Evolutionary conservation across 129 eudicot genomes (phyloP).

Genomic region (Centaurea solstitialis): DNA sequence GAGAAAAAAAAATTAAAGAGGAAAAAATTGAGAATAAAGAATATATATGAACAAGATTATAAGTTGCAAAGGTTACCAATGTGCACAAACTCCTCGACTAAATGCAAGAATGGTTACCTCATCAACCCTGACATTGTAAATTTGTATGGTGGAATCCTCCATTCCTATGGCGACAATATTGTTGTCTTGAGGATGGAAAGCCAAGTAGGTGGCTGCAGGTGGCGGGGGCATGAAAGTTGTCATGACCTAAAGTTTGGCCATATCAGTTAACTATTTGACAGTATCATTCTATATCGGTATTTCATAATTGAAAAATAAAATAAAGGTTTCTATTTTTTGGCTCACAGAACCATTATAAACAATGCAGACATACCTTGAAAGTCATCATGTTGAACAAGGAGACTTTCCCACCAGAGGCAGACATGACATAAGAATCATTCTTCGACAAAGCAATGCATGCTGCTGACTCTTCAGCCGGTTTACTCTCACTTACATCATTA

Average conservation of each 20-base stretch:
- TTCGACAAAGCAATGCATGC: conserved; percentile 85
- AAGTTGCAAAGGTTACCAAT: background rate
- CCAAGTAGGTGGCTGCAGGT: conserved; percentile 77
- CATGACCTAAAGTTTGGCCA: conserved; percentile 55
- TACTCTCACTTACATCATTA: conserved; percentile 59
- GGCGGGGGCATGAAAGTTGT: conserved; percentile 93
- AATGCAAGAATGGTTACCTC: conserved; percentile 47
- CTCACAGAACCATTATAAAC: background rate
- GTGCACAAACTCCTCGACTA: background rate
- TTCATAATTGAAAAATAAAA: background rate
- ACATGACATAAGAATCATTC: conserved; percentile 90
- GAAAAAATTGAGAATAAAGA: background rate
- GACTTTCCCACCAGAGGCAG: conserved; percentile 91
- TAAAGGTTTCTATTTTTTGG: background rate
- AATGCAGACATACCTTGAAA: conserved; percentile 54
- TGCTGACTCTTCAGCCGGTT: conserved; percentile 67
- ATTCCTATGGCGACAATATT: conserved; percentile 82
- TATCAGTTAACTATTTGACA: conserved; percentile 4
- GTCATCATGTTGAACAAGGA: conserved; percentile 94
- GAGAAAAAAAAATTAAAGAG: background rate
- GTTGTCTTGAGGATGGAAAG: conserved; percentile 90
- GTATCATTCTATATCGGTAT: conserved; percentile 4
- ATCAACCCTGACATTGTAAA: conserved; percentile 78
- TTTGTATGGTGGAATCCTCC: conserved; percentile 80
- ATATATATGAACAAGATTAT: background rate